phyloP scores from a whole-genome alignment of 257 asterid genomes.

The Petunia secreta region DNA sequence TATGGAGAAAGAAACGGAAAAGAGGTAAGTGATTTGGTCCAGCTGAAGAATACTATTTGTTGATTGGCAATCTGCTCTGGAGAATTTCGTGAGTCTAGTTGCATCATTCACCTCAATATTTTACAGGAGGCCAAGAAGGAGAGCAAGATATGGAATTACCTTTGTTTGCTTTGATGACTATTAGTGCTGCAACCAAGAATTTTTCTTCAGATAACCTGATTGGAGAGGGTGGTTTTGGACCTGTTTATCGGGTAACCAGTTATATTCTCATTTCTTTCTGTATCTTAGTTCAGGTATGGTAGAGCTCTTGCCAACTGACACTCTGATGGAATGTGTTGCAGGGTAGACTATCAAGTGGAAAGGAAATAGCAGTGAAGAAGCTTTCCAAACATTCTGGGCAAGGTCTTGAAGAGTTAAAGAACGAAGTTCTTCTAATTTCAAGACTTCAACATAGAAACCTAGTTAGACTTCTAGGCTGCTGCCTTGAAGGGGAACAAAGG shows the following conservation, averaged over 20 bases:
- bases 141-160: conserved; percentile 24
- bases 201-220: conserved; percentile 17
- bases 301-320: background rate
- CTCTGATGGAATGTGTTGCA: background rate
- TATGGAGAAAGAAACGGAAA: background rate
- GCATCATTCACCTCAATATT: too few relatives aligned
- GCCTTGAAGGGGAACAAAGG: conserved; percentile 23
- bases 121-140: background rate
- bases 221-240: conserved; percentile 29
- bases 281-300: background rate
- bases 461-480: conserved; percentile 22
- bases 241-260: conserved; percentile 23
- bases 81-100: too few relatives aligned
- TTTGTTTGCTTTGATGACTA: conserved; percentile 12
- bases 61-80: too few relatives aligned
- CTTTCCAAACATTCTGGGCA: conserved; percentile 23
- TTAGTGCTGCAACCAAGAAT: conserved; percentile 25
- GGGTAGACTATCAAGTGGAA: conserved; percentile 15
- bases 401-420: conserved; percentile 24
- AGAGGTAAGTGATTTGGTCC: background rate
- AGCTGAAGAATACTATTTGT: background rate
- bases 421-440: conserved; percentile 17
- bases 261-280: background rate
- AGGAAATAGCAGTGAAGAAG: conserved; percentile 27
- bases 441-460: conserved; percentile 23